Conservation (phyloP, 306 rosid species). For the Quercus gilva region DNA sequence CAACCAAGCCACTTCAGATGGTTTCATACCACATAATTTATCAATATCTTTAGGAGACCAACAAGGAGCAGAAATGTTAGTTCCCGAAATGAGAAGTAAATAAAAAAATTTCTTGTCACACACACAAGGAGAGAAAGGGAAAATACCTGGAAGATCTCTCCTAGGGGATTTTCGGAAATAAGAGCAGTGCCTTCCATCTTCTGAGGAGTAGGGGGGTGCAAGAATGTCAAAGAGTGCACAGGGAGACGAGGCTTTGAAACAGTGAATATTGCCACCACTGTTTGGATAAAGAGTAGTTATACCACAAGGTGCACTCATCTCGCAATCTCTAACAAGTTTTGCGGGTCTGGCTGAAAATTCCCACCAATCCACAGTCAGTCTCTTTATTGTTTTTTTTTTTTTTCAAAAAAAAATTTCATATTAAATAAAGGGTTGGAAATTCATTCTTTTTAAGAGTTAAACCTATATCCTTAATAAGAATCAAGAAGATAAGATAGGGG, state of each 20-base stretch:
- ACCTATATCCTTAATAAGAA: not conserved
- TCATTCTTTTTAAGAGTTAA: not conserved
- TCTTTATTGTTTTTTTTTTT: not conserved
- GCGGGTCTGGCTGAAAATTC: constrained; percentile 37
- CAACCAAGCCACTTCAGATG: constrained; percentile 38
- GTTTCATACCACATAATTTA: constrained; percentile 10
- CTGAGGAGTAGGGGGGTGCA: constrained; percentile 43
- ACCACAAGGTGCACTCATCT: constrained; percentile 38
- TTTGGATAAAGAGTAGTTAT: constrained; percentile 40
- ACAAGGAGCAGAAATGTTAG: constrained; percentile 1
- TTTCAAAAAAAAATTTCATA: not conserved
- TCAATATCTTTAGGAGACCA: constrained; percentile 20
- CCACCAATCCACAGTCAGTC: not conserved
- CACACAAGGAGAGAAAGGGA: not conserved
- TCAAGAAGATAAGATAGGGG: not conserved
- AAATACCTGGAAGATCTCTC: constrained; percentile 36
- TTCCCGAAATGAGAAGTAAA: constrained; percentile 7
- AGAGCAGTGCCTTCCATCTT: constrained; percentile 43
- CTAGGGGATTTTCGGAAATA: constrained; percentile 26
- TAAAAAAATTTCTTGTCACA: not conserved
- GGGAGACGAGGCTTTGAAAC: constrained; percentile 40
- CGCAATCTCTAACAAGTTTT: constrained; percentile 33
- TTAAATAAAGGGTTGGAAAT: too few relatives aligned
- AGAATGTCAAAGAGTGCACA: constrained; percentile 48
- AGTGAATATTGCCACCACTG: constrained; percentile 44